These are phyloP conservation scores for Hordeum marinum DNA, from an alignment of 176 grass and related monocot genomes.

Conservation along the genomic window DNA sequence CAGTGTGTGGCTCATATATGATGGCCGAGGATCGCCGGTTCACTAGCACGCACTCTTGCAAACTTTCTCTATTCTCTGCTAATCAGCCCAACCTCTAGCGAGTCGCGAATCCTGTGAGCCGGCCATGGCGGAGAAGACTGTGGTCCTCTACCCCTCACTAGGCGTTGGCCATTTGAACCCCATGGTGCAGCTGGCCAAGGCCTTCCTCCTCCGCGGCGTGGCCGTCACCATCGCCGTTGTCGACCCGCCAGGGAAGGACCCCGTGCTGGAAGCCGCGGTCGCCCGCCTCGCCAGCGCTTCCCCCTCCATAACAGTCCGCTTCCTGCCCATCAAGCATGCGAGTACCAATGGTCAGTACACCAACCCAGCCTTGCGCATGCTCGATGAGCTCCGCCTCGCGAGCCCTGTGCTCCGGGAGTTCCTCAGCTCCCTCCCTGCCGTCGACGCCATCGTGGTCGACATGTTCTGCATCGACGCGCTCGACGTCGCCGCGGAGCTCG, in stretches of 20 bases:
- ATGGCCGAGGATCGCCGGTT: background rate
- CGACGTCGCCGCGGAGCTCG: constrained; percentile 40
- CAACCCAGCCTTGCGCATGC: background rate
- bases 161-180: constrained; percentile 55
- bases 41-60: background rate
- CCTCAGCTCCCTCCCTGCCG: background rate
- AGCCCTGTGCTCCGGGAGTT: background rate
- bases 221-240: constrained; percentile 38
- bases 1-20: background rate
- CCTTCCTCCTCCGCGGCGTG: constrained; percentile 32
- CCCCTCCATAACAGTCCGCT: constrained; percentile 24
- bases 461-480: constrained; percentile 63
- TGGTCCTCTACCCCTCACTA: constrained; percentile 49
- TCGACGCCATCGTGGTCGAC: constrained; percentile 51
- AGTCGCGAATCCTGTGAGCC: background rate
- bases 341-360: too few relatives aligned
- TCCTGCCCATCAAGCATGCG: constrained; percentile 5
- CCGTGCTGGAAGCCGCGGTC: constrained; percentile 17
- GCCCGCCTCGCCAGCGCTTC: constrained; percentile 8
- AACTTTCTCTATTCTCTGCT: background rate
- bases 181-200: constrained; percentile 61
- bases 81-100: background rate
- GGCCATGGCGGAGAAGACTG: constrained; percentile 28
- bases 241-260: background rate
- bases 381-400: constrained; percentile 7